A percentile compares a stretch with the other conserved stretches of the same genome.
These are phyloP conservation scores for Eustoma russellianum DNA, from an alignment of 257 asterid species.

Conservation along the genomic window DNA sequence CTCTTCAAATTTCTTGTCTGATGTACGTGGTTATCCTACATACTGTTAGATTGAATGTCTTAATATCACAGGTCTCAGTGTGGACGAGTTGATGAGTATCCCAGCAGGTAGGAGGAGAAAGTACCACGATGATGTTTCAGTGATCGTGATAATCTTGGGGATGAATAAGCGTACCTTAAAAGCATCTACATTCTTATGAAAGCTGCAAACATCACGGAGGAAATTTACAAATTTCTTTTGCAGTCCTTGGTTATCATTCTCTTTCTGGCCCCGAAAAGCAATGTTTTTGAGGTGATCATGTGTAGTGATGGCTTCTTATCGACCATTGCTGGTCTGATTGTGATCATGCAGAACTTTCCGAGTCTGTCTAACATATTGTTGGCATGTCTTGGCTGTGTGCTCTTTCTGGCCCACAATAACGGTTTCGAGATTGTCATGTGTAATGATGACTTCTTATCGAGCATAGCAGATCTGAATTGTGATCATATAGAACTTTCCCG, in stretches of 20 bases:
- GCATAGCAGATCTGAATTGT: too few relatives aligned
- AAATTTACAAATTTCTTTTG: neutral
- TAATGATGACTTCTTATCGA: too few relatives aligned
- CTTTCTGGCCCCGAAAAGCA: neutral
- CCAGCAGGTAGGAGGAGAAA: constrained; percentile 92
- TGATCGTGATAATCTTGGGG: constrained; percentile 69
- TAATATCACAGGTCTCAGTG: constrained; percentile 57
- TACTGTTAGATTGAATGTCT: neutral
- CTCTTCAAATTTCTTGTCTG: constrained; percentile 4
- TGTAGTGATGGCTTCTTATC: constrained; percentile 3
- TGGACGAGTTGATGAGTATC: constrained; percentile 80
- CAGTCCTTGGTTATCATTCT: too few relatives aligned
- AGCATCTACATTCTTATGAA: constrained; percentile 66
- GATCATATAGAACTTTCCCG: too few relatives aligned
- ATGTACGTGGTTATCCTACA: neutral
- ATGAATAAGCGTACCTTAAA: constrained; percentile 74
- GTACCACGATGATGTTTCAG: constrained; percentile 89
- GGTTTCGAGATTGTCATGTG: too few relatives aligned
- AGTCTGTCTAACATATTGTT: too few relatives aligned
- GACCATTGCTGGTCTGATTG: neutral
- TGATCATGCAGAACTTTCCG: too few relatives aligned
- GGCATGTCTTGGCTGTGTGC: too few relatives aligned
- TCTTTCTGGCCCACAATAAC: neutral
- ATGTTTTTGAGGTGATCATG: constrained; percentile 5
- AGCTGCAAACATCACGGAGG: constrained; percentile 1